Evolutionary conservation across 2,329 filamentous ascomycete genomes (phyloP).

Genomic region (Arthrobotrys pseudoclavata): DNA sequence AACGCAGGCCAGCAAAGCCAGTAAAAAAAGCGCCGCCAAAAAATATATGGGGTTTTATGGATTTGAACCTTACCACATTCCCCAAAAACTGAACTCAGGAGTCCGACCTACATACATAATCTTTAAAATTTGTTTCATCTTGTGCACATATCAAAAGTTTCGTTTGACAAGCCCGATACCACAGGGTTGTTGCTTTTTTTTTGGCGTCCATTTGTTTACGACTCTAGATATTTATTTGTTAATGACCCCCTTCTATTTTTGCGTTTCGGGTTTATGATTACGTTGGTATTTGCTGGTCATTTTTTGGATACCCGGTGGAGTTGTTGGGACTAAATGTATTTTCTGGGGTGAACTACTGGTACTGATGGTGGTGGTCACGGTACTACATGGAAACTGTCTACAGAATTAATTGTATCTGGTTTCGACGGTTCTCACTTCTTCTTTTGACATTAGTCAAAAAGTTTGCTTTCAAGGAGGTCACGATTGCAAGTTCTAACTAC

Average conservation of each 20-base stretch:
- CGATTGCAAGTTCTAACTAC: no score
- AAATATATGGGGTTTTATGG: constrained; percentile 14
- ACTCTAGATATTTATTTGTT: neutral
- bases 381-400: neutral
- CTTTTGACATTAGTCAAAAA: no score
- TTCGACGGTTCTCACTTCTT: no score
- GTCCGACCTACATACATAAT: neutral
- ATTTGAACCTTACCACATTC: constrained; percentile 12
- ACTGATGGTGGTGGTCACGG: neutral
- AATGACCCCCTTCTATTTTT: no score
- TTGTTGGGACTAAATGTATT: neutral
- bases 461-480: no score
- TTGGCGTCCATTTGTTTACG: neutral
- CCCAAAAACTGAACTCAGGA: neutral
- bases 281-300: neutral
- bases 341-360: neutral
- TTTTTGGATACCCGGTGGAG: neutral
- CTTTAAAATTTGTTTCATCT: neutral
- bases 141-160: neutral
- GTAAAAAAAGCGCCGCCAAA: neutral
- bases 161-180: neutral
- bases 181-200: neutral
- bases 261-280: no score
- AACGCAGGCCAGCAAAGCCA: neutral
- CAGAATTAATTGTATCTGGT: no score